Evolutionary conservation across 1,139 yeast species (phyloP), one percentile per base, ranked within the genome.

Genomic region (Torulaspora globosa): DNA sequence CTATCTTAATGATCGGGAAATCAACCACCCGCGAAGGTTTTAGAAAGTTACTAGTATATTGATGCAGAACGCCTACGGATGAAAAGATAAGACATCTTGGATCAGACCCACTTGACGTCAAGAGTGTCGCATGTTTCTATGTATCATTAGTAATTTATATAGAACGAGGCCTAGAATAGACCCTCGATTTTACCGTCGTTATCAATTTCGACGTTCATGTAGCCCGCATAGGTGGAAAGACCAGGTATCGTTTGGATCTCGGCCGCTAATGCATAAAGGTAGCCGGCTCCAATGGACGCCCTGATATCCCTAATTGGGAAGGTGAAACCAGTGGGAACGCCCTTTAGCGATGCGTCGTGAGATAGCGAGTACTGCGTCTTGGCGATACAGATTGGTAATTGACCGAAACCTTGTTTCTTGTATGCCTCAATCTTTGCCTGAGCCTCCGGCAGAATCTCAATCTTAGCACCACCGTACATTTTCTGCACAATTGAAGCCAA

Each of bases 241-340:
- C 94, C 92, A 35, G 94, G 94, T 60, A 84, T 84, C 27, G 94
- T 84, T 79, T 80, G 84, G 55, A 84, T 84, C 65, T 84, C 88
- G 41, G 87, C 90, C 19, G 92, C 90, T 57, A 84, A 72, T 1
- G 92, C 94, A 61, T 84, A 84, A 64, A 84, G 72, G 65, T 84
- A 84, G 4, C 92, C 92, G 41, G 92, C 92, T 67, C 94, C 92
- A 48, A 85, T 82, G 43, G 87, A 80, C 51, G 86, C 80, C 69
- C 87, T 79, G 43, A 84, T 82, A 60, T 84, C 94, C 70, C 89
- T 76, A 54, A 84, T 81, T 50, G 94, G 92, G 66, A 84, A 80
- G 19, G 79, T 80, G 68, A 84, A 84, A 2, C 83, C 90, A 16
- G 80, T 76, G 58, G 94, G 94, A 44, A 82, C 92, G 63, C 90